Base-by-base conservation (phyloP, 169 alveolate genomes). In the Cryptosporidium ryanae region DNA sequence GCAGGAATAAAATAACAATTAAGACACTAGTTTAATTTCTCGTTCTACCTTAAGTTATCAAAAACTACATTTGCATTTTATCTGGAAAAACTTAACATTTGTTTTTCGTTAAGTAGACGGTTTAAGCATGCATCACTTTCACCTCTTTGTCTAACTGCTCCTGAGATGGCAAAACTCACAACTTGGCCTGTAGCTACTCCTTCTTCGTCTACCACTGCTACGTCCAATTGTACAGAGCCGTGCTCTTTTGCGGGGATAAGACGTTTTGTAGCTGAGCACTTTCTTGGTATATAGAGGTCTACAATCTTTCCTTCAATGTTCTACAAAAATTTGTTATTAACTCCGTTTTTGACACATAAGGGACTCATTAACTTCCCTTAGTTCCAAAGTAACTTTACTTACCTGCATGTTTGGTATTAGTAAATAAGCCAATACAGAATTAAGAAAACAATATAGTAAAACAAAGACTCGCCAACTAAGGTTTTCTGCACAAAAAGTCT, bases 271-370 rank as follows among this genome's bases (percentile, higher is more conserved):
- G 98, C 99, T 46, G 97, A 94, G 93, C 99, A 96, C 90, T 95
- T 96, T 91, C 98, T 94, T 66, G 99, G 98, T 82, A 96, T 95
- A 92, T 96, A 96, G 65, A 96, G 91, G 91, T 97, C 99, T 29
- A 96, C 98, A 46, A 95, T 91, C 84, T 94, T 94, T 84, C 97
- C 96, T 84, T 96, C 96, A 66, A 93, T 97, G 94, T 96, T 96
- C 92, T 93, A 57, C 1, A 61, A 10, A 57, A 43, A 23, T 4
- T 50, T 17, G 50, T 68, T 68, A 68, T n/a, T 8, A 23, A 52
- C 18, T 52, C 38, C 29, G 52, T n/a, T 10, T 18, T 29, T 27
- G 31, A 1, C 46, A 0, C 7, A 54, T 17, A 50, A 54, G 50
- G 55, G 34, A 49, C 54, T 0, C 32, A 29, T 1, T 25, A 27